Evolutionary conservation across 2,329 filamentous ascomycete genomes (phyloP).

Genomic region (Penicillium sp.): DNA sequence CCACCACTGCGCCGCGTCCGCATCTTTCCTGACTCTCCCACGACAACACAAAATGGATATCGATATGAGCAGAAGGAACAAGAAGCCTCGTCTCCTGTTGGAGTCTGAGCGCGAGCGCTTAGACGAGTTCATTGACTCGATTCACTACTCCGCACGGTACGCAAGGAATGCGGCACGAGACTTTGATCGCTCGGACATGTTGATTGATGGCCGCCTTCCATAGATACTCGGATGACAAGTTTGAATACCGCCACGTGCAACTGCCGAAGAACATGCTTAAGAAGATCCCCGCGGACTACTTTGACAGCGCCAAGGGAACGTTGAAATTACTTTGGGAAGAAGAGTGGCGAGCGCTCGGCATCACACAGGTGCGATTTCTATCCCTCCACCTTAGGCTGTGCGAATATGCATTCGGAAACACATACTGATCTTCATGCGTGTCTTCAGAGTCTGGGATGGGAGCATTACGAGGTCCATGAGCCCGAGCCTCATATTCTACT

Average conservation of each 20-base stretch:
- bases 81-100: slow-evolving; percentile 70
- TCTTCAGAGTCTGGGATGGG: slow-evolving; percentile 86
- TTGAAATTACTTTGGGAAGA: slow-evolving; percentile 97
- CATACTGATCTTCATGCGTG: slow-evolving; percentile 3
- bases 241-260: slow-evolving; percentile 96
- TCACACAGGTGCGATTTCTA: slow-evolving; percentile 71
- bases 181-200: background rate
- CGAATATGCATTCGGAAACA: slow-evolving; percentile 5
- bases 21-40: background rate
- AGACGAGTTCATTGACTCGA: slow-evolving; percentile 86
- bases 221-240: slow-evolving; percentile 89
- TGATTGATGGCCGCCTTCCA: slow-evolving; percentile 6
- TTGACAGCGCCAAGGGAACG: slow-evolving; percentile 81
- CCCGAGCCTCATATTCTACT: slow-evolving; percentile 96
- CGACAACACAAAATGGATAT: slow-evolving; percentile 44
- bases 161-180: slow-evolving; percentile 19
- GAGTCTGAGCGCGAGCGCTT: slow-evolving; percentile 76
- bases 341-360: slow-evolving; percentile 94
- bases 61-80: slow-evolving; percentile 80
- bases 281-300: slow-evolving; percentile 89
- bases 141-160: slow-evolving; percentile 91
- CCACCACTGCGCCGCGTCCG: background rate
- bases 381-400: background rate
- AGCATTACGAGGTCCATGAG: slow-evolving; percentile 98
- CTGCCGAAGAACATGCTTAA: slow-evolving; percentile 98